Conservation (phyloP, 2,329 filamentous ascomycete species). For the Ophiognomonia clavigignenti-juglandacearum region DNA sequence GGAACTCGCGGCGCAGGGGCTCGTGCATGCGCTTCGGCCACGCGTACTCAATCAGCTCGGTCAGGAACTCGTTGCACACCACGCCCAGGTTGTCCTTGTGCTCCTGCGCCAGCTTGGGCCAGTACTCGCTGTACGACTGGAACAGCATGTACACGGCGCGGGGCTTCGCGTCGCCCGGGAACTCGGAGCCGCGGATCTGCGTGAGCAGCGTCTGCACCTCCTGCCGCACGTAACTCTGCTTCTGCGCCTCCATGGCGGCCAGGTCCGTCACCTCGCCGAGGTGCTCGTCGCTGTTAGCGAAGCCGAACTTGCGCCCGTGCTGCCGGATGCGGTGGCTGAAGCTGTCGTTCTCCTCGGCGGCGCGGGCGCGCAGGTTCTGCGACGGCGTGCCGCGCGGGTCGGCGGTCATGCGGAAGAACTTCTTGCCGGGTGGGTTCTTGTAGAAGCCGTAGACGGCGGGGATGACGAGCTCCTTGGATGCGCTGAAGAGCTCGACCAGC, state of each 20-base stretch:
- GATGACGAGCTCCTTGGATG: conserved; percentile 48
- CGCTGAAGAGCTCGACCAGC: conserved; percentile 48
- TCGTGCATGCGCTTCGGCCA: conserved; percentile 49
- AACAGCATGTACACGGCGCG: conserved; percentile 50
- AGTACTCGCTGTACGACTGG: conserved; percentile 48
- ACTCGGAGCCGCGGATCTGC: conserved; percentile 47
- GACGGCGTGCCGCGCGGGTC: conserved; percentile 45
- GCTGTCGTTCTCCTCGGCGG: conserved; percentile 46
- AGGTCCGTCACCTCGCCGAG: conserved; percentile 24
- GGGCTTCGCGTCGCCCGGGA: conserved; percentile 48
- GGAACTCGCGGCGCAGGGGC: conserved; percentile 42
- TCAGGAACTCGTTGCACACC: conserved; percentile 49
- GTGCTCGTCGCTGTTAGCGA: conserved; percentile 27
- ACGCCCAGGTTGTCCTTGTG: conserved; percentile 51
- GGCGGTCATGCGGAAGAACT: conserved; percentile 45
- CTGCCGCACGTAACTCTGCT: conserved; percentile 41
- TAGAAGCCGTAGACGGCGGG: conserved; percentile 50
- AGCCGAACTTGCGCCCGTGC: conserved; percentile 44
- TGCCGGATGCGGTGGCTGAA: conserved; percentile 44
- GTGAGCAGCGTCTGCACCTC: conserved; percentile 45
- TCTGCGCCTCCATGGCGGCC: conserved; percentile 25
- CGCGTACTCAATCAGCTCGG: conserved; percentile 44
- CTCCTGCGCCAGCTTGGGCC: conserved; percentile 46
- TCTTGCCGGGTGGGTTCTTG: conserved; percentile 48
- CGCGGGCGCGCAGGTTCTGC: conserved; percentile 46